Evolutionary conservation across 2,329 filamentous ascomycete genomes (phyloP).

Genomic region (Diaporthe sp.): DNA sequence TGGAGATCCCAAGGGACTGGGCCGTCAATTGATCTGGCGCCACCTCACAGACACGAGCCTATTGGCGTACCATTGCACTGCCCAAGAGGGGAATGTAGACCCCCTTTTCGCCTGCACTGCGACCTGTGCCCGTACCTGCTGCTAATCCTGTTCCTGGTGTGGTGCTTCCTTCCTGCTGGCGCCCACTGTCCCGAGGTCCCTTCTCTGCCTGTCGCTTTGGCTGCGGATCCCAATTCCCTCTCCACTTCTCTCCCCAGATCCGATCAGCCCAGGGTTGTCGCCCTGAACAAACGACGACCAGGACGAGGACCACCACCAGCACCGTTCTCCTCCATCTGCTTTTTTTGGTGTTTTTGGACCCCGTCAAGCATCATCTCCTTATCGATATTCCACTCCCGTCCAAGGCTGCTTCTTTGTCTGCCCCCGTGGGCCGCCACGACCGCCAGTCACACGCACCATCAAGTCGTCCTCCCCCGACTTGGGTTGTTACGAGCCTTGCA

Average conservation of each 20-base stretch:
- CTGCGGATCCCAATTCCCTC: conserved; percentile 34
- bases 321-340: background rate
- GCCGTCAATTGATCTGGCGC: conserved; percentile 26
- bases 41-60: conserved; percentile 25
- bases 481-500: conserved; percentile 32
- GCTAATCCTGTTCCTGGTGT: conserved; percentile 31
- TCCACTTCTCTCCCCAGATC: conserved; percentile 26
- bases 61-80: background rate
- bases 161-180: conserved; percentile 17
- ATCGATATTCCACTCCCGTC: conserved; percentile 27
- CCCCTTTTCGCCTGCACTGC: conserved; percentile 19
- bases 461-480: conserved; percentile 21
- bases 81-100: conserved; percentile 3
- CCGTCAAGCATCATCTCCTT: background rate
- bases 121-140: conserved; percentile 15
- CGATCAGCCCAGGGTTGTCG: conserved; percentile 21
- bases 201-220: background rate
- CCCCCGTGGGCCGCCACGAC: background rate
- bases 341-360: conserved; percentile 31
- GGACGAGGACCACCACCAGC: background rate
- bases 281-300: conserved; percentile 21
- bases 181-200: conserved; percentile 2
- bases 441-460: conserved; percentile 4
- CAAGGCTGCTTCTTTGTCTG: conserved; percentile 23
- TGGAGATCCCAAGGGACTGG: conserved; percentile 23